Evolutionary conservation across 2,329 filamentous ascomycete species (phyloP), one percentile per base, ranked within the genome.

Genomic region (Furcasterigmium sp.): DNA sequence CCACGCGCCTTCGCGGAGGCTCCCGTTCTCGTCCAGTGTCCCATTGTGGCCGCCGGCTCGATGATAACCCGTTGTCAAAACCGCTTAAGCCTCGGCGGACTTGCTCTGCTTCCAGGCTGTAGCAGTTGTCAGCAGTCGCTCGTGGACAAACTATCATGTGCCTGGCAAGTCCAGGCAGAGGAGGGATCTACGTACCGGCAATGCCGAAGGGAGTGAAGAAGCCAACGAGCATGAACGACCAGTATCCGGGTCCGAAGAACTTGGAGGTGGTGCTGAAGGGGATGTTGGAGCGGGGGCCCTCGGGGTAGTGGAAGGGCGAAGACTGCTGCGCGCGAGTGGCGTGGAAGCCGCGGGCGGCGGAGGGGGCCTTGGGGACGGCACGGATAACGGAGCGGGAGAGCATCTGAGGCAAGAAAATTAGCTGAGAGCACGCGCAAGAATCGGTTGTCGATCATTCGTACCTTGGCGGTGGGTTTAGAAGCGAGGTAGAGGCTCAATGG

Each of bases 221-320:
- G 50, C 77, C 78, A 49, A 68, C 62, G 56, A 58, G 62, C 58
- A 66, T 63, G 75, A 87, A 93, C 51, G 64, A 64, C 85, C 89
- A 94, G 83, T 86, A 98, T 70, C 84, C 78, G 56, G 88, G 50
- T 54, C 74, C 80, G 67, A 98, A 98, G 73, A 78, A 86, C 72
- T 83, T 87, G 64, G 84, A 91, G 73, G 88, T 78, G 55, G 93
- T 87, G 79, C 98, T 95, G 83, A 98, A 98, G 55, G 93, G 93
- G 54, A 98, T 72, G 80, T 96, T 97, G 76, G 79, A 84, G 71
- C 89, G 86, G 62, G 91, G 87, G 53, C 91, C 93, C 76, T 97
- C 91, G 58, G 91, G 85, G 77, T 98, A 98, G 79, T 98, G 93
- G 84, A 95, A 96, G 52, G 91, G 91, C 65, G 88, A 94, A 59